Percentiles rank a stretch among this genome's conserved stretches.
These are phyloP conservation scores for Tylopilus intermedius DNA, from an alignment of 768 basidiomycete genomes.

Conservation along the genomic window DNA sequence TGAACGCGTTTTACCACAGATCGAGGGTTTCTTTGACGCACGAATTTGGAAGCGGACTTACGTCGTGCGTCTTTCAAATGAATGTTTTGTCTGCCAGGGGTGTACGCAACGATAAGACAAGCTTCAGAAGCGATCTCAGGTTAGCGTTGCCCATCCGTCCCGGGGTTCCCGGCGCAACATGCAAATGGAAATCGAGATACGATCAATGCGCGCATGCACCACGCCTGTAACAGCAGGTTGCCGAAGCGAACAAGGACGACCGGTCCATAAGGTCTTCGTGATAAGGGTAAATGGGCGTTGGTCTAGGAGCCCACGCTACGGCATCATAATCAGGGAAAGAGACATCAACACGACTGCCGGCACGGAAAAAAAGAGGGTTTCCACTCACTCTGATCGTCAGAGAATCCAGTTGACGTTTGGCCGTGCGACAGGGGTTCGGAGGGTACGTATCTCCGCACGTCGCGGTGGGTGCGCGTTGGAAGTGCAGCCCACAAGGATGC, in stretches of 20 bases:
- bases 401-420: background rate
- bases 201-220: background rate
- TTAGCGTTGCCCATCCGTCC: background rate
- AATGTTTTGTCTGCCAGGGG: background rate
- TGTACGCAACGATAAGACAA: slow-evolving; percentile 1
- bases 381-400: slow-evolving; percentile 4
- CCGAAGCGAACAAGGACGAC: slow-evolving; percentile 1
- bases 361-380: background rate
- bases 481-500: background rate
- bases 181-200: slow-evolving; percentile 4
- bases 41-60: slow-evolving; percentile 10
- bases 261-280: slow-evolving; percentile 3
- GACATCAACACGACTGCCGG: background rate
- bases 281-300: slow-evolving; percentile 1
- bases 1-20: slow-evolving; percentile 2
- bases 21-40: background rate
- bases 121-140: slow-evolving; percentile 7
- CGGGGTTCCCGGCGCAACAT: background rate
- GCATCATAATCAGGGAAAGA: background rate
- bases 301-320: slow-evolving; percentile 1
- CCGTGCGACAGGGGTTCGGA: slow-evolving; percentile 1
- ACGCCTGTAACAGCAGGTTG: background rate
- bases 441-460: background rate
- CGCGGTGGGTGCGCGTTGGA: background rate
- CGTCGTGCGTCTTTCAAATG: background rate